Evolutionary conservation across 2,329 filamentous ascomycete species (phyloP).

Genomic region (Dothideomycetes sp.): DNA sequence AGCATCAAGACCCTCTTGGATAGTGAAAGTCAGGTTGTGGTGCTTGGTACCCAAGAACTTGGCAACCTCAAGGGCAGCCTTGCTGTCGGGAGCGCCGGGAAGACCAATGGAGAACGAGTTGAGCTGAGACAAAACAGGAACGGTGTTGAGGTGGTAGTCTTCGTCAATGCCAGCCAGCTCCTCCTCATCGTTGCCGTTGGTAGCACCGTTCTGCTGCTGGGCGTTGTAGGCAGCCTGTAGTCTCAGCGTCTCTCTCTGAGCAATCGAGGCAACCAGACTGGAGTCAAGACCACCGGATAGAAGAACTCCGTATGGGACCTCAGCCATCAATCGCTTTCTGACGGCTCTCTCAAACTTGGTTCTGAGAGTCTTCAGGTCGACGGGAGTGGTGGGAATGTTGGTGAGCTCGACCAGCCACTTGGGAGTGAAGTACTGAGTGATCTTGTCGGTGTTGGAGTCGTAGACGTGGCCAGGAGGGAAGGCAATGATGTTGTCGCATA

Average conservation of each 20-base stretch:
- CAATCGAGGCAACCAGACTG: constrained; percentile 87
- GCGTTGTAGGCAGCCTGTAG: constrained; percentile 45
- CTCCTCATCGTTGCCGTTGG: constrained; percentile 49
- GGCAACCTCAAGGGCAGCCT: constrained; percentile 85
- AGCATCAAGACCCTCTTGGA: constrained; percentile 93
- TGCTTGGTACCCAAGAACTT: constrained; percentile 97
- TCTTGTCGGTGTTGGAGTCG: constrained; percentile 81
- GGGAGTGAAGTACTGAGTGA: constrained; percentile 83
- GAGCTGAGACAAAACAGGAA: constrained; percentile 86
- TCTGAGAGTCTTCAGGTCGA: constrained; percentile 76
- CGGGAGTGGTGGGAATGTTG: constrained; percentile 66
- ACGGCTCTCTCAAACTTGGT: constrained; percentile 82
- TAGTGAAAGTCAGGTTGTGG: constrained; percentile 95
- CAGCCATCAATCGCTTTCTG: constrained; percentile 94
- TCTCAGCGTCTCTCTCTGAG: constrained; percentile 80
- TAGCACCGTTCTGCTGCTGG: constrained; percentile 36
- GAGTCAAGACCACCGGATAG: constrained; percentile 94
- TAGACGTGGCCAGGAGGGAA: constrained; percentile 96
- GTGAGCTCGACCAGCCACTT: constrained; percentile 76
- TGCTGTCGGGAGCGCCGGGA: constrained; percentile 82
- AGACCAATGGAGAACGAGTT: constrained; percentile 99
- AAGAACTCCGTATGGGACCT: constrained; percentile 94
- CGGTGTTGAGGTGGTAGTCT: constrained; percentile 76
- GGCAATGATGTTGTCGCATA: constrained; percentile 88
- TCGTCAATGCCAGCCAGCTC: constrained; percentile 91